Evolutionary conservation across 768 basidiomycete species (phyloP).

Genomic region (Agaricus subrufescens): DNA sequence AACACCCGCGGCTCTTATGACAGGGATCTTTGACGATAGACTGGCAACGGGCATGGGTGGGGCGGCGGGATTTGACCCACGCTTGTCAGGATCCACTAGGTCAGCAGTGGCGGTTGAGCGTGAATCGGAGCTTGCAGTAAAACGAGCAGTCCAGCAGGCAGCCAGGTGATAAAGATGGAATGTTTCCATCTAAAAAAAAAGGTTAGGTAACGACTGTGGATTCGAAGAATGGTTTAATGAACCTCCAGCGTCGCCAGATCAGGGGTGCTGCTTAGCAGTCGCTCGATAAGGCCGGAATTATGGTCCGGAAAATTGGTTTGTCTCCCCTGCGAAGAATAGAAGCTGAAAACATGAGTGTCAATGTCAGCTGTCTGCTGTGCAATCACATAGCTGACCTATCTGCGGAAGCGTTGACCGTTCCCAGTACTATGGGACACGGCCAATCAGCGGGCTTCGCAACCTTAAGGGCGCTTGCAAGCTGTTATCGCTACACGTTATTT

Average conservation of each 20-base stretch:
- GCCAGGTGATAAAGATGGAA: slow-evolving; percentile 81
- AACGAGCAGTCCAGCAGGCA: slow-evolving; percentile 52
- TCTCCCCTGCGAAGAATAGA: slow-evolving; percentile 85
- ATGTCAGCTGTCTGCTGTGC: background rate
- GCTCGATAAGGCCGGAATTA: slow-evolving; percentile 59
- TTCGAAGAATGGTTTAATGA: slow-evolving; percentile 6
- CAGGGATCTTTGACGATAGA: slow-evolving; percentile 13
- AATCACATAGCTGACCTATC: slow-evolving; percentile 52
- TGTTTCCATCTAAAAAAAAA: slow-evolving; percentile 67
- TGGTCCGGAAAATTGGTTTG: slow-evolving; percentile 77
- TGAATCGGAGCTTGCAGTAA: slow-evolving; percentile 16
- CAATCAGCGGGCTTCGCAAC: slow-evolving; percentile 37
- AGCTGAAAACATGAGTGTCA: slow-evolving; percentile 35
- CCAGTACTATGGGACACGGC: slow-evolving; percentile 33
- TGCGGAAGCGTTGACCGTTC: slow-evolving; percentile 69
- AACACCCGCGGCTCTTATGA: slow-evolving; percentile 71
- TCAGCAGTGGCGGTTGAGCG: slow-evolving; percentile 40
- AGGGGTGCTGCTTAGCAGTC: slow-evolving; percentile 42
- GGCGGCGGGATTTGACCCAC: slow-evolving; percentile 19
- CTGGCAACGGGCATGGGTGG: slow-evolving; percentile 20
- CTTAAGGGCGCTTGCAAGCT: slow-evolving; percentile 45
- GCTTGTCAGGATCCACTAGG: slow-evolving; percentile 35
- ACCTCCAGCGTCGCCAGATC: slow-evolving; percentile 72
- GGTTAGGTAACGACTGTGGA: slow-evolving; percentile 1
- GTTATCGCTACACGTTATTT: slow-evolving; percentile 10